A percentile compares a stretch with the other conserved stretches of the same genome.
Conservation (phyloP, 2,329 filamentous ascomycete species). For the Trichoderma oligosporum region DNA sequence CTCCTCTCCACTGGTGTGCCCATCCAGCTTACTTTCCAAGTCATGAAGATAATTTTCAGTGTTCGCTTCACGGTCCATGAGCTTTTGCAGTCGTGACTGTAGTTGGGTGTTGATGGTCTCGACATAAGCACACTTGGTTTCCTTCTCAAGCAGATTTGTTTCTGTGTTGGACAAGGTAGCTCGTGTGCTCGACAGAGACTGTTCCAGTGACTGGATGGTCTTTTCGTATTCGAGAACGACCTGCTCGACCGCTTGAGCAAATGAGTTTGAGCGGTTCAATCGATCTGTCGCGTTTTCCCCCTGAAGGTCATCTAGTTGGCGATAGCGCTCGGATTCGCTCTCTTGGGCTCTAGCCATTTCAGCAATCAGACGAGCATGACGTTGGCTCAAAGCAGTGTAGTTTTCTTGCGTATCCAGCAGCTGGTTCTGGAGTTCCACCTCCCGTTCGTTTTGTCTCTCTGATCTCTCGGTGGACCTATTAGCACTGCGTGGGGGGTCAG, state of each 20-base stretch:
- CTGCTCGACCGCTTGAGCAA: conserved; percentile 92
- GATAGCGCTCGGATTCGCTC: conserved; percentile 57
- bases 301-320: conserved; percentile 52
- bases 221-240: conserved; percentile 98
- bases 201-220: conserved; percentile 90
- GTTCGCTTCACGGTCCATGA: conserved; percentile 84
- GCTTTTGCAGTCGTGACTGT: conserved; percentile 83
- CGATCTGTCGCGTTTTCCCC: conserved; percentile 81
- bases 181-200: conserved; percentile 84
- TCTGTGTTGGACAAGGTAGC: conserved; percentile 80
- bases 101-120: conserved; percentile 91
- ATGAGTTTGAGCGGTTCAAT: conserved; percentile 90
- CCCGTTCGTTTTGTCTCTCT: conserved; percentile 78
- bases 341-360: conserved; percentile 87
- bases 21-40: conserved; percentile 84
- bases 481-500: conserved; percentile 51
- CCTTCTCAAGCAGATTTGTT: conserved; percentile 82
- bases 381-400: conserved; percentile 83
- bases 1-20: conserved; percentile 86
- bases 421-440: conserved; percentile 89
- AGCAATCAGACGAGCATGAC: conserved; percentile 91
- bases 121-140: conserved; percentile 87
- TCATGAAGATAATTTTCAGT: conserved; percentile 93
- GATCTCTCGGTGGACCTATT: conserved; percentile 62
- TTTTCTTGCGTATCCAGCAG: conserved; percentile 91